Conservation (phyloP, 371 early-diverging fungal species). For the Mortierella sp. region DNA sequence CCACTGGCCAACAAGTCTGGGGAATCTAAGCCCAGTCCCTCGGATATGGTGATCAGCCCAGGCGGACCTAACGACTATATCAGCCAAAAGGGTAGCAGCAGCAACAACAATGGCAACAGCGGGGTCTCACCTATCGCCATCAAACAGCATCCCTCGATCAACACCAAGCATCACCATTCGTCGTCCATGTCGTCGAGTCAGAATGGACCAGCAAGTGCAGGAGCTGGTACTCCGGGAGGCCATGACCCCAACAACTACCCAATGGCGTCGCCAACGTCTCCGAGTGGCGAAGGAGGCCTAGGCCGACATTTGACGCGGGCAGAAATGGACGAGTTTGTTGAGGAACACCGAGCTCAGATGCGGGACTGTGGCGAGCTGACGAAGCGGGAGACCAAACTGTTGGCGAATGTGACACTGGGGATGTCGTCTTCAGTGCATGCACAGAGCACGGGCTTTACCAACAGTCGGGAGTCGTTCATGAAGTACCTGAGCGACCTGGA, state of each 20-base stretch:
- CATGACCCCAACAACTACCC: slow-evolving; percentile 18
- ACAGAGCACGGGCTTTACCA: slow-evolving; percentile 36
- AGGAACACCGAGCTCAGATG: slow-evolving; percentile 82
- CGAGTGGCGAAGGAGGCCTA: slow-evolving; percentile 8
- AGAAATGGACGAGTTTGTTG: slow-evolving; percentile 78
- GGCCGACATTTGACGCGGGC: not conserved
- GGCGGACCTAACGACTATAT: slow-evolving; percentile 19
- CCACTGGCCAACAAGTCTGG: slow-evolving; percentile 22
- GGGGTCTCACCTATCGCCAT: slow-evolving; percentile 9
- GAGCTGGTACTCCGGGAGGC: not conserved
- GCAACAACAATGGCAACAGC: slow-evolving; percentile 5
- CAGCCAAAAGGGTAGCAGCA: slow-evolving; percentile 24
- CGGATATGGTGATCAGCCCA: slow-evolving; percentile 17
- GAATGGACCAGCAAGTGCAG: slow-evolving; percentile 15
- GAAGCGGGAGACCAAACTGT: slow-evolving; percentile 82
- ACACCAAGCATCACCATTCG: slow-evolving; percentile 27
- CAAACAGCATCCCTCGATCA: slow-evolving; percentile 25
- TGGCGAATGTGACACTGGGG: slow-evolving; percentile 75
- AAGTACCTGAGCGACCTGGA: slow-evolving; percentile 70
- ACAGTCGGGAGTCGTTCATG: slow-evolving; percentile 53
- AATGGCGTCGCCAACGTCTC: slow-evolving; percentile 50
- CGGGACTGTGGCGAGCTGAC: slow-evolving; percentile 81
- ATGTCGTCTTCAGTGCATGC: slow-evolving; percentile 55
- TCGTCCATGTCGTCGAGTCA: slow-evolving; percentile 7
- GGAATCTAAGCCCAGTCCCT: slow-evolving; percentile 15